Evolutionary conservation across 768 basidiomycete genomes (phyloP).

Genomic region (Agaricus sinodeliciosus): DNA sequence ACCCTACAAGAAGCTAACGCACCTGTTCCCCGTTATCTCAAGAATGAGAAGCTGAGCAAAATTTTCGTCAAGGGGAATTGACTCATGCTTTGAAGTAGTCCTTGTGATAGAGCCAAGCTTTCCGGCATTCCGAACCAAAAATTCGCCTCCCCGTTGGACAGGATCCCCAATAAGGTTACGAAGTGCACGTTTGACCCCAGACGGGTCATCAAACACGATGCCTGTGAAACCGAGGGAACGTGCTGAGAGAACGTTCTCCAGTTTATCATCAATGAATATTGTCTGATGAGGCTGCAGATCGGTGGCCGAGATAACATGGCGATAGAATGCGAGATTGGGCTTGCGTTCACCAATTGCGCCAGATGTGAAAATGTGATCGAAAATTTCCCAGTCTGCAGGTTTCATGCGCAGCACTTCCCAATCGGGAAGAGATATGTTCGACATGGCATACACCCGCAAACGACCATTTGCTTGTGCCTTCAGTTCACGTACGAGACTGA

Average conservation of each 20-base stretch:
- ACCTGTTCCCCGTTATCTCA: constrained; percentile 43
- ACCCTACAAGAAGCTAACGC: constrained; percentile 9
- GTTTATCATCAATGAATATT: constrained; percentile 56
- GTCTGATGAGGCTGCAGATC: constrained; percentile 37
- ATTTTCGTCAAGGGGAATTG: constrained; percentile 39
- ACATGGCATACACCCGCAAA: constrained; percentile 47
- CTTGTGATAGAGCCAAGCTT: constrained; percentile 39
- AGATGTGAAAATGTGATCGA: constrained; percentile 47
- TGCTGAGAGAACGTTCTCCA: constrained; percentile 52
- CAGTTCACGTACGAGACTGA: constrained; percentile 39
- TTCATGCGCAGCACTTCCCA: constrained; percentile 39
- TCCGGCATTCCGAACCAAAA: constrained; percentile 32
- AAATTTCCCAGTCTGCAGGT: constrained; percentile 41
- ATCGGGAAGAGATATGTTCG: constrained; percentile 52
- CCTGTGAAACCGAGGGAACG: constrained; percentile 51
- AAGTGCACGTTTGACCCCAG: constrained; percentile 36
- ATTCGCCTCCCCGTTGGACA: constrained; percentile 32
- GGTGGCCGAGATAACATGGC: constrained; percentile 37
- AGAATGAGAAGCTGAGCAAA: constrained; percentile 55
- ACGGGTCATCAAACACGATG: constrained; percentile 39
- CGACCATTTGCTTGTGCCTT: constrained; percentile 27
- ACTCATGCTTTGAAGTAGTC: constrained; percentile 19
- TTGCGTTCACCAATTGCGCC: constrained; percentile 47
- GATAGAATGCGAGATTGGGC: constrained; percentile 48
- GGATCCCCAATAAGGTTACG: constrained; percentile 45